A percentile compares a stretch with the other conserved stretches of the same genome.
phyloP scores from a whole-genome alignment of 2,329 filamentous ascomycete genomes.

The Pezicula neosporulosa region DNA sequence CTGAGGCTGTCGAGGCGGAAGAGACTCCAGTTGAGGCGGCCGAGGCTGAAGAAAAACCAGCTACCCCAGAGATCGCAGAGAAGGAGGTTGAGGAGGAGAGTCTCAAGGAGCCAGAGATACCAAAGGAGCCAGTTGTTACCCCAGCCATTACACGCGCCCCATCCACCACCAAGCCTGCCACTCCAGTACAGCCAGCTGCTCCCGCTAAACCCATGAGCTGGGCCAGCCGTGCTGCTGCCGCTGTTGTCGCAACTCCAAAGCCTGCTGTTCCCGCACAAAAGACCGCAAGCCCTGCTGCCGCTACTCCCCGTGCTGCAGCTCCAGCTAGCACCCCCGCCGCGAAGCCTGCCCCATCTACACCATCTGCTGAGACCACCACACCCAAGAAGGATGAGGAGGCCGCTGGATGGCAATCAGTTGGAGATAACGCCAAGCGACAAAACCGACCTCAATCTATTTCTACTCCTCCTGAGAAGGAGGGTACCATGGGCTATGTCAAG shows the following conservation, averaged over 20 bases:
- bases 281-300: slow-evolving; percentile 50
- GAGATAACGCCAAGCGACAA: slow-evolving; percentile 76
- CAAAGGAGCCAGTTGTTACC: slow-evolving; percentile 58
- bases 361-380: slow-evolving; percentile 45
- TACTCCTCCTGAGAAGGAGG: slow-evolving; percentile 65
- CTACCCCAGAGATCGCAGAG: slow-evolving; percentile 24
- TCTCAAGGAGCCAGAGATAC: slow-evolving; percentile 58
- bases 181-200: slow-evolving; percentile 49
- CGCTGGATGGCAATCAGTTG: slow-evolving; percentile 85
- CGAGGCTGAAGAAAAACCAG: slow-evolving; percentile 25
- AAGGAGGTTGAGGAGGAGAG: slow-evolving; percentile 50
- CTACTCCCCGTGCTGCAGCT: slow-evolving; percentile 50
- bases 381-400: slow-evolving; percentile 27
- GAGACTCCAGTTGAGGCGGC: slow-evolving; percentile 26
- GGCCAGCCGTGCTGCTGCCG: slow-evolving; percentile 66
- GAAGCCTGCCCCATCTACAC: slow-evolving; percentile 38
- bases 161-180: slow-evolving; percentile 35
- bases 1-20: slow-evolving; percentile 34
- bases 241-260: slow-evolving; percentile 50
- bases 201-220: slow-evolving; percentile 66
- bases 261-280: slow-evolving; percentile 52
- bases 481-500: slow-evolving; percentile 87
- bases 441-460: slow-evolving; percentile 67
- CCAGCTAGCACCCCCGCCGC: slow-evolving; percentile 33
- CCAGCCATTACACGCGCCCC: slow-evolving; percentile 41